A percentile compares a stretch with the other conserved stretches of the same genome.
Evolutionary conservation across 2,329 filamentous ascomycete genomes (phyloP).

Genomic region (Clonostachys sp.): DNA sequence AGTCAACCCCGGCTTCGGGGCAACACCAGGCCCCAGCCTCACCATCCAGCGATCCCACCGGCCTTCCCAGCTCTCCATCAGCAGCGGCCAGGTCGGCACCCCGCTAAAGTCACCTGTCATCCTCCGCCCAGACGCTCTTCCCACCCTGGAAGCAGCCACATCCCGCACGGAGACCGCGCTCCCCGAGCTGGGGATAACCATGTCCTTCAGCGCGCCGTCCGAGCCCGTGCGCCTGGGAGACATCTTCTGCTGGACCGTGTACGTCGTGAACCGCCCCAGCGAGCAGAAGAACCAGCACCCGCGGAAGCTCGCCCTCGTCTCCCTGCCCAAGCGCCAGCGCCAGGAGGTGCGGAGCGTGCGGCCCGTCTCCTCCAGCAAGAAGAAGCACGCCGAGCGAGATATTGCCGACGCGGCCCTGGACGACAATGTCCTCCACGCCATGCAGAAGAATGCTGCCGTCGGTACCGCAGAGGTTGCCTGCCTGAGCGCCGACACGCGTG

Average conservation of each 20-base stretch:
- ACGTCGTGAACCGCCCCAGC: slow-evolving; percentile 68
- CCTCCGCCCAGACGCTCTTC: slow-evolving; percentile 55
- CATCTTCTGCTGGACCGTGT: slow-evolving; percentile 67
- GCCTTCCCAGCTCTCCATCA: slow-evolving; percentile 60
- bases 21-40: slow-evolving; percentile 40
- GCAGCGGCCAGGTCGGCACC: slow-evolving; percentile 43
- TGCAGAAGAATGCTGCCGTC: slow-evolving; percentile 61
- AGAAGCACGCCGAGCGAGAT: slow-evolving; percentile 27
- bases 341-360: slow-evolving; percentile 48
- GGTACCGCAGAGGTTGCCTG: slow-evolving; percentile 68
- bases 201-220: slow-evolving; percentile 65
- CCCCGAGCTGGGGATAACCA: slow-evolving; percentile 65
- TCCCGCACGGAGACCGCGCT: slow-evolving; percentile 38
- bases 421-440: slow-evolving; percentile 65
- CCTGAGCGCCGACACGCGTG: slow-evolving; percentile 67
- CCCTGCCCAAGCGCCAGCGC: slow-evolving; percentile 60
- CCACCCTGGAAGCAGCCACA: slow-evolving; percentile 50
- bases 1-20: slow-evolving; percentile 58
- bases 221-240: slow-evolving; percentile 56
- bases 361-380: slow-evolving; percentile 43
- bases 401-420: slow-evolving; percentile 66
- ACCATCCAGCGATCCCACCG: slow-evolving; percentile 59
- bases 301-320: slow-evolving; percentile 67
- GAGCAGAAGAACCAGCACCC: slow-evolving; percentile 32
- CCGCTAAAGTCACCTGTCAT: slow-evolving; percentile 55